Base-by-base conservation (phyloP, 257 asterid genomes). In the Solanum sejunctum region DNA sequence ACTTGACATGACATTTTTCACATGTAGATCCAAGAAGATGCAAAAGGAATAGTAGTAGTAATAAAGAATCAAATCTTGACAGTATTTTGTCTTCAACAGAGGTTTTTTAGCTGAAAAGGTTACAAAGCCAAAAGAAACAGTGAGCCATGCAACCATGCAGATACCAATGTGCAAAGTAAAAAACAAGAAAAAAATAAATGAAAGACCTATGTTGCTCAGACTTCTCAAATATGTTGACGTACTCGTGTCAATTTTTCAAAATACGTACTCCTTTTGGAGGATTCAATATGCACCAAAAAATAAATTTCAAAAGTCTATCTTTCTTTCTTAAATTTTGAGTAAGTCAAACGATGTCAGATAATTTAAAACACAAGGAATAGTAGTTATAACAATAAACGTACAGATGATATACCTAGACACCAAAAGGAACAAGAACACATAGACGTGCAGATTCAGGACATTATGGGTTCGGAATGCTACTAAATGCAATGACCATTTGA, bases 81-180 rank as follows among this genome's bases (percentile, higher is more conserved):
- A 66, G 32, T 49, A 16, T 84, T 72, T 71, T 81, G 85, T 78
- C 83, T 57, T 69, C 83, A 54, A 45, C 36, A 81, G 41, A 23
- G 26, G 72, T 61, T 56, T 58, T 43, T 61, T 54, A 75, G 83
- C 57, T 60, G 73, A 71, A 84, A 86, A 67, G 58, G 83, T 57
- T 39, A 41, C 49, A 12, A 56, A 85, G 80, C 61, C 60, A 85
- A 85, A 89, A 66, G 80, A 39, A 66, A 81, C 61, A 86, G 80
- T 72, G 52, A 80, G 54, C 84, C 89, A 89, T 89, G 89, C 89
- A 87, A 63, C 88, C 91, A 89, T 89, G 91, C 91, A 89, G 83
- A 83, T 43, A 70, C 82, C 84, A 36, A 80, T 66, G 47, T 58
- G 52, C 84, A 84, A 67, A 73, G 66, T 51, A 21, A 84, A 73